phyloP scores from a whole-genome alignment of 2,329 filamentous ascomycete genomes.

The Eutypa lata region DNA sequence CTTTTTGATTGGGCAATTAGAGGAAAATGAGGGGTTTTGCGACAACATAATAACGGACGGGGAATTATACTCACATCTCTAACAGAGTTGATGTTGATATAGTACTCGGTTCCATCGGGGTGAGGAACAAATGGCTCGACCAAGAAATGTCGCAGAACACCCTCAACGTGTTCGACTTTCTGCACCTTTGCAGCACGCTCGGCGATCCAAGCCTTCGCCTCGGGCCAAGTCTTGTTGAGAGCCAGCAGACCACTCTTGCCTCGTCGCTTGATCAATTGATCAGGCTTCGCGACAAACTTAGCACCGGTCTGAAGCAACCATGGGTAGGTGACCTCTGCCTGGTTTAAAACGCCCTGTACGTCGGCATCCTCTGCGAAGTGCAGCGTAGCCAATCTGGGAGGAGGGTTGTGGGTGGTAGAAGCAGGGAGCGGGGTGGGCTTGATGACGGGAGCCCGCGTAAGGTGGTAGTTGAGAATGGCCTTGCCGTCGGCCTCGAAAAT shows the following conservation, averaged over 20 bases:
- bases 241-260: constrained; percentile 97
- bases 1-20: constrained; percentile 1
- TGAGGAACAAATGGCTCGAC: constrained; percentile 99
- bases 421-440: constrained; percentile 92
- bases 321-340: constrained; percentile 94
- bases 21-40: constrained; percentile 9
- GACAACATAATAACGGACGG: background rate
- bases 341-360: constrained; percentile 81
- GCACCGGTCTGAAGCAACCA: constrained; percentile 82
- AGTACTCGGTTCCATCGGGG: constrained; percentile 94
- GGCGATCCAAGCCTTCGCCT: constrained; percentile 91
- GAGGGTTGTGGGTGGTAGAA: constrained; percentile 84
- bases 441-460: constrained; percentile 94
- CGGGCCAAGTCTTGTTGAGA: constrained; percentile 95
- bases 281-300: constrained; percentile 98
- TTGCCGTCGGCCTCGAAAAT: constrained; percentile 99
- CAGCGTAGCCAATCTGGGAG: constrained; percentile 85
- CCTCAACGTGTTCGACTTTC: constrained; percentile 87
- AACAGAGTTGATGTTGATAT: constrained; percentile 99
- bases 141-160: constrained; percentile 89
- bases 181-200: constrained; percentile 88
- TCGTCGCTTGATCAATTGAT: constrained; percentile 99
- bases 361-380: constrained; percentile 88
- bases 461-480: constrained; percentile 99
- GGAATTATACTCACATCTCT: constrained; percentile 77